Percentiles rank a stretch among this genome's conserved stretches.
Conservation (phyloP, 441 rosid genomes). For the Bocquillonia castaneifolia region DNA sequence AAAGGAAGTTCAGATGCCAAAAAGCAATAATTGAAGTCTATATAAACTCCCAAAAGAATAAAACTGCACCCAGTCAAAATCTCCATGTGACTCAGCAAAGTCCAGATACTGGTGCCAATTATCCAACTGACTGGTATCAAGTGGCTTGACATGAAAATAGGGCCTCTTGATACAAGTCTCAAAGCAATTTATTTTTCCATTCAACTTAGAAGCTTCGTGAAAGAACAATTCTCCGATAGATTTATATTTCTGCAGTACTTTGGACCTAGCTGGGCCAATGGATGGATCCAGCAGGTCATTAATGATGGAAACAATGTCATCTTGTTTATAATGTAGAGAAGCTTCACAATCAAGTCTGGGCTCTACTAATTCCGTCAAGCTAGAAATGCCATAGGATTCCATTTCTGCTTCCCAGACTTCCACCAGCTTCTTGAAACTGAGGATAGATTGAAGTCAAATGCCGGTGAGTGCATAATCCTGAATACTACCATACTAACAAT, state of each 20-base stretch:
- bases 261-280: conserved; percentile 38
- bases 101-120: conserved; percentile 81
- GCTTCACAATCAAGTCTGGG: conserved; percentile 38
- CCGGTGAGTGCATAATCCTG: conserved; percentile 1
- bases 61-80: conserved; percentile 82
- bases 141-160: conserved; percentile 71
- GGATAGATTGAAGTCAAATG: conserved; percentile 22
- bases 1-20: conserved; percentile 12
- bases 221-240: conserved; percentile 55
- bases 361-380: conserved; percentile 32
- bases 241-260: conserved; percentile 53
- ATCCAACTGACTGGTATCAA: conserved; percentile 44
- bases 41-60: conserved; percentile 19
- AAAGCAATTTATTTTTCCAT: conserved; percentile 50
- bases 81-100: conserved; percentile 68
- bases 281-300: conserved; percentile 61
- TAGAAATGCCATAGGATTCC: conserved; percentile 30
- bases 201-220: conserved; percentile 45
- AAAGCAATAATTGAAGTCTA: conserved; percentile 9
- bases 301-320: conserved; percentile 46
- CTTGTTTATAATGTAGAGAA: conserved; percentile 36
- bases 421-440: conserved; percentile 72
- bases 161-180: conserved; percentile 62
- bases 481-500: conserved; percentile 2
- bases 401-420: conserved; percentile 56